A percentile compares a stretch with the other conserved stretches of the same genome.
phyloP scores from a whole-genome alignment of 768 basidiomycete genomes.

The Kondoa malvinella region DNA sequence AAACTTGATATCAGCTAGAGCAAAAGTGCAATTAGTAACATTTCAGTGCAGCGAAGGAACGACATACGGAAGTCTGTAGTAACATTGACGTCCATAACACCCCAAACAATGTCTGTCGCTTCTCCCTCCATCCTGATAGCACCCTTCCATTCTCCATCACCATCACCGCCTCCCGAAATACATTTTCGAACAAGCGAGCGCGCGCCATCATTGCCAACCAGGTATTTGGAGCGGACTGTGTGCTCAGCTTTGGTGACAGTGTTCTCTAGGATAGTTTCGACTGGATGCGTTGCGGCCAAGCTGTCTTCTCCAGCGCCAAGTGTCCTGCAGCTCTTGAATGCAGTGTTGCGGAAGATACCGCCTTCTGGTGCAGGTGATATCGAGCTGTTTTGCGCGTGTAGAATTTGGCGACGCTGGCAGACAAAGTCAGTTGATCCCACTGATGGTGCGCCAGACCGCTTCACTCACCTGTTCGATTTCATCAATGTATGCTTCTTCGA shows the following conservation, averaged over 20 bases:
- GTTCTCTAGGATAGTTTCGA: constrained; percentile 19
- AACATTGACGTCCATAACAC: constrained; percentile 19
- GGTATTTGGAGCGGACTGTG: constrained; percentile 25
- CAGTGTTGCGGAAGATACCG: constrained; percentile 24
- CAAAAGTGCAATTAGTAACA: constrained; percentile 35
- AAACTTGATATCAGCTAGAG: constrained; percentile 53
- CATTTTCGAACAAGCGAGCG: constrained; percentile 42
- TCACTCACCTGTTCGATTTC: constrained; percentile 23
- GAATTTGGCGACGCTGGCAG: constrained; percentile 22
- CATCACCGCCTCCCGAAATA: constrained; percentile 30
- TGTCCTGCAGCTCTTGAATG: constrained; percentile 24
- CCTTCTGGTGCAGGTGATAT: constrained; percentile 22
- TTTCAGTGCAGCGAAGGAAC: neutral
- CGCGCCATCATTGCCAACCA: constrained; percentile 50
- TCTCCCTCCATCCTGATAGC: constrained; percentile 65
- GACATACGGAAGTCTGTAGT: neutral
- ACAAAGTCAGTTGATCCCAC: neutral
- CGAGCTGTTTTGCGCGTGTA: constrained; percentile 17
- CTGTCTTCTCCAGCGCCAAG: constrained; percentile 10
- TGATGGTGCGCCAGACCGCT: no score
- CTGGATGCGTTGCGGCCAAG: constrained; percentile 20
- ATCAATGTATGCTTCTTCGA: constrained; percentile 26
- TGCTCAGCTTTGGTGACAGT: constrained; percentile 18
- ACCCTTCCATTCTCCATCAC: constrained; percentile 27
- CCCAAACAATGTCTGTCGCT: constrained; percentile 58